Conservation (phyloP, 345 rosid species). For the Euphorbia peplus region DNA sequence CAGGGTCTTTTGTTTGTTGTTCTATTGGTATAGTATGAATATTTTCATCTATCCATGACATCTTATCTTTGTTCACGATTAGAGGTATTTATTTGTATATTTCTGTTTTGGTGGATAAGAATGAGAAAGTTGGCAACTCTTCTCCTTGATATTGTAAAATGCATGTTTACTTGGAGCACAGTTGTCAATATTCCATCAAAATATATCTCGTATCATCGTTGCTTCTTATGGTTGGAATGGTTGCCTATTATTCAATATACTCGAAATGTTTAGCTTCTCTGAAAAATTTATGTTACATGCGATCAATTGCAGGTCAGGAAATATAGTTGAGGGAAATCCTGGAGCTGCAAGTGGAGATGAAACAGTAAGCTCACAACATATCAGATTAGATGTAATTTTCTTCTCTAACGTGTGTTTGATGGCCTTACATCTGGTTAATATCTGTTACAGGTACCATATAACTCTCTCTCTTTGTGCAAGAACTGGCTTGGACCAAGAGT, state of each 20-base stretch:
- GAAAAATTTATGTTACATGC: constrained; percentile 2
- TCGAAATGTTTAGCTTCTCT: constrained; percentile 6
- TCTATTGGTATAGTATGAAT: neutral
- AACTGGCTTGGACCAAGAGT: constrained; percentile 90
- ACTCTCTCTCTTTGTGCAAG: constrained; percentile 97
- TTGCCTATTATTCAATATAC: neutral
- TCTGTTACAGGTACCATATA: constrained; percentile 72
- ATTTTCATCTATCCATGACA: neutral
- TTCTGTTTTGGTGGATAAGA: neutral
- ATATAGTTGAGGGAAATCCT: constrained; percentile 81
- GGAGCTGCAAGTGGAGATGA: constrained; percentile 93
- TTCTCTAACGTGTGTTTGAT: constrained; percentile 6
- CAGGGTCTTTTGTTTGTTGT: neutral
- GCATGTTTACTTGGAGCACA: neutral
- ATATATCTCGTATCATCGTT: neutral
- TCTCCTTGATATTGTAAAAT: constrained; percentile 1
- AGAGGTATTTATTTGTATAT: neutral
- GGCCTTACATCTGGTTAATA: constrained; percentile 7
- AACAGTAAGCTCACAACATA: constrained; percentile 51
- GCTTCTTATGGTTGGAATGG: neutral
- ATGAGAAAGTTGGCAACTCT: neutral
- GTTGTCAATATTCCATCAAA: neutral
- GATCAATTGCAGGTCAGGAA: constrained; percentile 73
- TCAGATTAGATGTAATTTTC: constrained; percentile 14
- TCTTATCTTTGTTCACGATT: neutral